Conservation (phyloP, 1,284 basidiomycete genomes). For the Exsudoporus floridanus region DNA sequence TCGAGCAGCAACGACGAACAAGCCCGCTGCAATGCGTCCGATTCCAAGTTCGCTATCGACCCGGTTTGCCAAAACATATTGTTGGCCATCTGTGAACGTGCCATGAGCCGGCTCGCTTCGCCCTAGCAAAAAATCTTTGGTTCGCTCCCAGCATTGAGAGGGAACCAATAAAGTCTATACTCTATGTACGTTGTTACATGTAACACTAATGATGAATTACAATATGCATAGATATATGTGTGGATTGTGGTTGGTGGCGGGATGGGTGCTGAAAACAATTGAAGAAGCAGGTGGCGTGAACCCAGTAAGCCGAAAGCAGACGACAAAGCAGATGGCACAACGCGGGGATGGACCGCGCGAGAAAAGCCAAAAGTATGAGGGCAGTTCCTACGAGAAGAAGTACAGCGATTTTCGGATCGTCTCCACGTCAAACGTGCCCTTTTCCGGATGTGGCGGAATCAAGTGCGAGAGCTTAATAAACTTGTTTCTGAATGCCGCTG, state of each 20-base stretch:
- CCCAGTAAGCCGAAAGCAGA: constrained; percentile 6
- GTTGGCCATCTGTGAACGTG: constrained; percentile 29
- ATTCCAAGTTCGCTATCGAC: constrained; percentile 14
- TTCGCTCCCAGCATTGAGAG: neutral
- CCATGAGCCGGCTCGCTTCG: constrained; percentile 16
- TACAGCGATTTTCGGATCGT: constrained; percentile 82
- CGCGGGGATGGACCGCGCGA: too few species aligned
- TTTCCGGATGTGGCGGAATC: constrained; percentile 81
- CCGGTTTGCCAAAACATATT: constrained; percentile 30
- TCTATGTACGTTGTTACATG: constrained; percentile 17
- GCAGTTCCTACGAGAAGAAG: constrained; percentile 77
- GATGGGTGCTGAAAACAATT: neutral
- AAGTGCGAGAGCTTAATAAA: constrained; percentile 79
- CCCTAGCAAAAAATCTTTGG: neutral
- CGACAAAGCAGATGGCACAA: neutral
- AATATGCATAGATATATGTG: constrained; percentile 23
- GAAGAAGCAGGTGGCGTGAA: neutral
- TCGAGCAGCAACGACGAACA: neutral
- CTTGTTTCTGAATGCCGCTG: constrained; percentile 45
- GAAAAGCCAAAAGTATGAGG: too few species aligned
- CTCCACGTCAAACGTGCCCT: constrained; percentile 87
- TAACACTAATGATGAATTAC: constrained; percentile 20
- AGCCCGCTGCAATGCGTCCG: neutral
- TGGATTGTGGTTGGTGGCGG: neutral
- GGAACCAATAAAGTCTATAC: neutral